Conservation (phyloP, 148 eudicot genomes). For the Rhododendron simsii region DNA sequence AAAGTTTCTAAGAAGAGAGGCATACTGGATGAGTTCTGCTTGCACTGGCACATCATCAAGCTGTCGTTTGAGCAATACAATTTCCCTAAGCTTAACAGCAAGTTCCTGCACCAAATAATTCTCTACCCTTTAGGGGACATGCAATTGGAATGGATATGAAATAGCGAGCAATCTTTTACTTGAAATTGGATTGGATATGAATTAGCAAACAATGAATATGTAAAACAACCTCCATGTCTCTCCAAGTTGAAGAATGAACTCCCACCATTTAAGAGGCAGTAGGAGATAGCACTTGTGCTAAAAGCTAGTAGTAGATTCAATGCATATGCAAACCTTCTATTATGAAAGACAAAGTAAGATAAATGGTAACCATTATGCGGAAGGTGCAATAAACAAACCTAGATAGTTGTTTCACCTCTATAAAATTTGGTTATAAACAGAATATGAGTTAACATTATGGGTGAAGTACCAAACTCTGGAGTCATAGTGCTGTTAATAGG, state of each 20-base stretch:
- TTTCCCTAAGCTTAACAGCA: constrained; percentile 42
- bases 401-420: not conserved
- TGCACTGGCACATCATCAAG: constrained; percentile 54
- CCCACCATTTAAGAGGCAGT: not conserved
- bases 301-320: not conserved
- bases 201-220: not conserved
- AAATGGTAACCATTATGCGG: not conserved
- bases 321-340: not conserved
- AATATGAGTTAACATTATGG: not conserved
- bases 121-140: not conserved
- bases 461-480: not conserved
- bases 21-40: constrained; percentile 65
- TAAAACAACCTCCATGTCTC: not conserved
- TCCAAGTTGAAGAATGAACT: not conserved
- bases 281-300: not conserved
- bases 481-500: not conserved
- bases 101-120: constrained; percentile 36
- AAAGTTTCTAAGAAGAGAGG: constrained; percentile 9
- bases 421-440: not conserved
- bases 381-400: not conserved
- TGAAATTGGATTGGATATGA: not conserved
- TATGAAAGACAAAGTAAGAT: not conserved
- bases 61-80: constrained; percentile 46
- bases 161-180: not conserved
- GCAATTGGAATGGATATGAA: not conserved